phyloP scores from a whole-genome alignment of 1,284 basidiomycete genomes.

The Leccinum solheimii region DNA sequence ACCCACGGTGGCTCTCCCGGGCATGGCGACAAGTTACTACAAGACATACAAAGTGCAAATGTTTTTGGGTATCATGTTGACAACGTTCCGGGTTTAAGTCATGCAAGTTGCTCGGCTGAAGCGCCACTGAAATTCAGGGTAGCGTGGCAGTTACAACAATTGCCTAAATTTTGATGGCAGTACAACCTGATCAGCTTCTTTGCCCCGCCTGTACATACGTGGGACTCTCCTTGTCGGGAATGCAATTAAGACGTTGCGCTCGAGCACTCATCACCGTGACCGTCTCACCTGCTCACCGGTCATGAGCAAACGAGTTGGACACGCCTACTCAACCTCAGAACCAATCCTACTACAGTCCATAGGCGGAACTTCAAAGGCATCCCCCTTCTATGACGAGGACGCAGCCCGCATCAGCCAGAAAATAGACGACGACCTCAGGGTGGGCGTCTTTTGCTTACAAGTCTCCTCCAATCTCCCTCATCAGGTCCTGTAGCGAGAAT shows the following conservation, averaged over 20 bases:
- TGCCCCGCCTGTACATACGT: conserved; percentile 39
- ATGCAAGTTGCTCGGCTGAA: conserved; percentile 14
- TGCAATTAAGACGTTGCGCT: conserved; percentile 32
- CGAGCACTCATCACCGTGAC: conserved; percentile 20
- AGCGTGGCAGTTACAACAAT: conserved; percentile 16
- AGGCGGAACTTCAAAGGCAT: conserved; percentile 34
- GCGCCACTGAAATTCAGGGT: conserved; percentile 21
- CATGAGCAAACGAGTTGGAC: conserved; percentile 33
- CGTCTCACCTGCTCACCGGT: conserved; percentile 13
- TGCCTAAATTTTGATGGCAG: conserved; percentile 35
- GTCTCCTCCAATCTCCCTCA: neutral
- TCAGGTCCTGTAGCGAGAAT: conserved; percentile 51
- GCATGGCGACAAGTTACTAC: conserved; percentile 1
- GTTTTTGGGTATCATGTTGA: neutral
- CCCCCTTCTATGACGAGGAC: conserved; percentile 44
- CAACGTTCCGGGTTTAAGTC: neutral
- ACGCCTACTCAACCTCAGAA: conserved; percentile 33
- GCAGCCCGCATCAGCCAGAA: conserved; percentile 56
- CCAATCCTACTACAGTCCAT: conserved; percentile 35
- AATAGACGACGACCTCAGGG: conserved; percentile 73
- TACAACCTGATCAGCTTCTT: conserved; percentile 35
- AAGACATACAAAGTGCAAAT: neutral
- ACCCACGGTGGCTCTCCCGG: conserved; percentile 8
- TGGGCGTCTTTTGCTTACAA: conserved; percentile 32
- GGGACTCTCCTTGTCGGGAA: conserved; percentile 31